Evolutionary conservation across 2,329 filamentous ascomycete genomes (phyloP), one percentile per base, ranked within the genome.

Genomic region (Colletotrichum lini): DNA sequence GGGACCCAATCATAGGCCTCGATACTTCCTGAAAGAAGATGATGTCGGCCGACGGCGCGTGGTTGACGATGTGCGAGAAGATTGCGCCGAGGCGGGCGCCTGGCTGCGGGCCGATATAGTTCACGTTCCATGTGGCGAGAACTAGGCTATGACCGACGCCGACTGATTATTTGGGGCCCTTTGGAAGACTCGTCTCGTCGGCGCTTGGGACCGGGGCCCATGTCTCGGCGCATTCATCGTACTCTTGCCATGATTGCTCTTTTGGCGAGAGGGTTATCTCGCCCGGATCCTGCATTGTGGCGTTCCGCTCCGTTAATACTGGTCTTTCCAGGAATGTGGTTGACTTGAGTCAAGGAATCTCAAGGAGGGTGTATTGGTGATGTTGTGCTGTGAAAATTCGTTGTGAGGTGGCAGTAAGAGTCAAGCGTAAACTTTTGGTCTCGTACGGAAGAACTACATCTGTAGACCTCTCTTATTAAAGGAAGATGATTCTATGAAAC

Each of bases 11-110:
- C 8, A 77, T 77, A 4, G 72, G 16, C 8, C 40, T 68, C 1
- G 77, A 78, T 8, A 82, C 76, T 71, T 82, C 81, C 62, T 82
- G 81, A 9, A 82, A 64, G 53, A 82, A 82, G n/a, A 81, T 74
- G 18, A 82, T 23, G 9, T 71, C 57, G 57, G 73, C 81, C 75
- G 13, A 75, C 7, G 75, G 73, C 8, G 38, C 30, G 2, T 71
- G 56, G n/a, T 38, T 49, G 15, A 72, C 60, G 21, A 80, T 65
- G 38, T 73, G 69, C 3, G 75, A 76, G 5, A 82, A 35, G 9
- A 83, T 77, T 9, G 74, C 77, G 18, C 68, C 54, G 16, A 78
- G 73, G 21, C 80, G 78, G 8, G 61, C 53, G 18, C 67, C 65
- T 10, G 74, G 72, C 4, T 35, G 35, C 2, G 16, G 21, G 6